A percentile compares a stretch with the other conserved stretches of the same genome.
phyloP scores from a whole-genome alignment of 306 rosid genomes.

The Ziziphus jujuba region DNA sequence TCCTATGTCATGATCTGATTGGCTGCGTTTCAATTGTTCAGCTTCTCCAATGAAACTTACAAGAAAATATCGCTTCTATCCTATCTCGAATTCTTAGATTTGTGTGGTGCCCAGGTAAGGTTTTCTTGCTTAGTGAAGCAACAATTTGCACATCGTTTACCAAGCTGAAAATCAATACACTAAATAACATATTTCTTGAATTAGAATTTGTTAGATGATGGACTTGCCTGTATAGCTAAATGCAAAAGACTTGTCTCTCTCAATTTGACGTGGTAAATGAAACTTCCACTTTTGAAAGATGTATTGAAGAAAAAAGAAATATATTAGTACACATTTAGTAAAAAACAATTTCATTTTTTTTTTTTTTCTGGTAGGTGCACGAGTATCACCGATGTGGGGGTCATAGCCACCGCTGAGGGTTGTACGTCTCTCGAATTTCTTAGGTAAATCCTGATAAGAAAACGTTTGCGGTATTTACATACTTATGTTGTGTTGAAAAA shows the following conservation, averaged over 20 bases:
- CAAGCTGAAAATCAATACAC: conserved; percentile 21
- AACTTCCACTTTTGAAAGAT: conserved; percentile 12
- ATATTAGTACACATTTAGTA: not conserved
- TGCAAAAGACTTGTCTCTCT: conserved; percentile 65
- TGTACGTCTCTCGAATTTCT: conserved; percentile 67
- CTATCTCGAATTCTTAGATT: conserved; percentile 63
- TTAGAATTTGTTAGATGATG: conserved; percentile 82
- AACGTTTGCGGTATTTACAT: conserved; percentile 10
- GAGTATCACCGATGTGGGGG: conserved; percentile 71
- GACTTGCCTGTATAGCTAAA: conserved; percentile 55
- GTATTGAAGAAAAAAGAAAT: conserved; percentile 9
- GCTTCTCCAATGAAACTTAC: conserved; percentile 77
- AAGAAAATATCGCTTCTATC: conserved; percentile 48
- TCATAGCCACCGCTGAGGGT: conserved; percentile 52
- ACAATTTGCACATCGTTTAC: conserved; percentile 14
- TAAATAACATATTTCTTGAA: conserved; percentile 13
- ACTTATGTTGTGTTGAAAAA: too few species aligned
- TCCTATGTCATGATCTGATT: conserved; percentile 21
- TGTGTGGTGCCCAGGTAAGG: conserved; percentile 85
- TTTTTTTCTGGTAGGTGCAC: conserved; percentile 58
- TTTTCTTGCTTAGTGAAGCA: conserved; percentile 1
- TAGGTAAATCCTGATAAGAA: conserved; percentile 48
- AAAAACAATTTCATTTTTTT: not conserved
- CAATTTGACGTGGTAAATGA: conserved; percentile 74
- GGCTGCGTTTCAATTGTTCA: conserved; percentile 30